These are phyloP conservation scores for Avena insularis DNA, from an alignment of 176 grass and related monocot genomes.

Conservation along the genomic window DNA sequence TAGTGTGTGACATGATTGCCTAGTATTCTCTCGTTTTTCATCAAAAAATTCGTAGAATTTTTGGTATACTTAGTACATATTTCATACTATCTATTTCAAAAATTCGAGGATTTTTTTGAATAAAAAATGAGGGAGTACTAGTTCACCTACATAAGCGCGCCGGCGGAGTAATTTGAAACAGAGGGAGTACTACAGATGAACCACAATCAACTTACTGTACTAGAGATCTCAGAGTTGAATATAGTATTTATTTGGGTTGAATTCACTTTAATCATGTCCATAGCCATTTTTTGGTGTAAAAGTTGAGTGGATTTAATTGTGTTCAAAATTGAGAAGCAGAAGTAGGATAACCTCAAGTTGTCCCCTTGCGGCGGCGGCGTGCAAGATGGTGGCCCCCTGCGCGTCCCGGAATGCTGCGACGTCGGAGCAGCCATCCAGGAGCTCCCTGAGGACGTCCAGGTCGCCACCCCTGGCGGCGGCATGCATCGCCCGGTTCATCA, in stretches of 20 bases:
- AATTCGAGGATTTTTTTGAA: too few species aligned
- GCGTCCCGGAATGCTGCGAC: constrained; percentile 64
- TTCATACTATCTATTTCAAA: too few species aligned
- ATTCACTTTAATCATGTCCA: neutral
- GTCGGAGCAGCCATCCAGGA: constrained; percentile 63
- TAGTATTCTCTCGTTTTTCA: too few species aligned
- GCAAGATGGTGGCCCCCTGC: constrained; percentile 78
- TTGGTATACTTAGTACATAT: too few species aligned
- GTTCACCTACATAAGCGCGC: too few species aligned
- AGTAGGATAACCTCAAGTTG: constrained; percentile 69
- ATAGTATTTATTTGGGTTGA: neutral
- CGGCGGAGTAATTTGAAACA: too few species aligned
- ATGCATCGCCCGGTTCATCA: constrained; percentile 81
- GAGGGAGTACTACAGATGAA: too few species aligned
- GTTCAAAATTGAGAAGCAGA: neutral
- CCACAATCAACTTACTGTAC: too few species aligned
- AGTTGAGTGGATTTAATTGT: neutral
- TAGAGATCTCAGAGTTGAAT: neutral
- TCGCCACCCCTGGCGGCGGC: constrained; percentile 76
- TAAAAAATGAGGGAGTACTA: too few species aligned
- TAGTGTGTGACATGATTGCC: too few species aligned
- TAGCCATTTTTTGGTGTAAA: neutral
- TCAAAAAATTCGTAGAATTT: too few species aligned
- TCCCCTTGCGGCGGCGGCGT: constrained; percentile 67
- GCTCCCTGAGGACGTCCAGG: constrained; percentile 74